phyloP scores from a whole-genome alignment of 345 rosid species.

The Citrus unshiu region DNA sequence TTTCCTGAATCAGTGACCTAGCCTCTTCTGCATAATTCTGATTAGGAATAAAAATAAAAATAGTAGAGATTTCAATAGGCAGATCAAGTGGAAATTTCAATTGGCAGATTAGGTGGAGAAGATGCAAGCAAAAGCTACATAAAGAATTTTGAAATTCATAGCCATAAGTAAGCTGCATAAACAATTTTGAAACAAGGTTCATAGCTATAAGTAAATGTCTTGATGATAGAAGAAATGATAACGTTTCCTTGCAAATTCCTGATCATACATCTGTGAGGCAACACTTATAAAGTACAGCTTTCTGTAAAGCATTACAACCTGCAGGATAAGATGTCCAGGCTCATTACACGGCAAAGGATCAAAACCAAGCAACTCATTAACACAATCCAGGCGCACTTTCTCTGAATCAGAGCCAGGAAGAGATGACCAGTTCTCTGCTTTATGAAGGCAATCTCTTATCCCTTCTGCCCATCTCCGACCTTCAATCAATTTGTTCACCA shows the following conservation, averaged over 20 bases:
- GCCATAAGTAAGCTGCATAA: neutral
- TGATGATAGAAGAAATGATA: neutral
- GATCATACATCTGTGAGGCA: slow-evolving; percentile 1
- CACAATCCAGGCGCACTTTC: slow-evolving; percentile 46
- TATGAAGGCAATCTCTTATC: slow-evolving; percentile 49
- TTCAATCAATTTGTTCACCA: slow-evolving; percentile 46
- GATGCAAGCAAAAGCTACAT: neutral
- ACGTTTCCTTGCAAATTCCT: neutral
- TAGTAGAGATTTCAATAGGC: slow-evolving; percentile 8
- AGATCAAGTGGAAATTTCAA: neutral
- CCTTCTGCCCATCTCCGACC: slow-evolving; percentile 78
- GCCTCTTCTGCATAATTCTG: slow-evolving; percentile 73
- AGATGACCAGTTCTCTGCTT: slow-evolving; percentile 43
- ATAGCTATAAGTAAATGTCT: neutral
- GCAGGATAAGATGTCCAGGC: slow-evolving; percentile 58
- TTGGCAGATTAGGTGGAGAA: neutral
- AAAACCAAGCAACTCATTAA: slow-evolving; percentile 47
- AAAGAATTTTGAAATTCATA: neutral
- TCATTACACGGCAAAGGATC: slow-evolving; percentile 65
- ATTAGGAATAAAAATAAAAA: slow-evolving; percentile 11
- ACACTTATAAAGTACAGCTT: slow-evolving; percentile 2
- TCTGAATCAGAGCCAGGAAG: slow-evolving; percentile 24
- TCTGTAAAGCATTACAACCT: slow-evolving; percentile 46
- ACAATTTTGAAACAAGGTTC: neutral
- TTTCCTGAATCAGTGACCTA: slow-evolving; percentile 47